Conservation (phyloP, 2,329 filamentous ascomycete species). For the Pseudocercospora fuligena region DNA sequence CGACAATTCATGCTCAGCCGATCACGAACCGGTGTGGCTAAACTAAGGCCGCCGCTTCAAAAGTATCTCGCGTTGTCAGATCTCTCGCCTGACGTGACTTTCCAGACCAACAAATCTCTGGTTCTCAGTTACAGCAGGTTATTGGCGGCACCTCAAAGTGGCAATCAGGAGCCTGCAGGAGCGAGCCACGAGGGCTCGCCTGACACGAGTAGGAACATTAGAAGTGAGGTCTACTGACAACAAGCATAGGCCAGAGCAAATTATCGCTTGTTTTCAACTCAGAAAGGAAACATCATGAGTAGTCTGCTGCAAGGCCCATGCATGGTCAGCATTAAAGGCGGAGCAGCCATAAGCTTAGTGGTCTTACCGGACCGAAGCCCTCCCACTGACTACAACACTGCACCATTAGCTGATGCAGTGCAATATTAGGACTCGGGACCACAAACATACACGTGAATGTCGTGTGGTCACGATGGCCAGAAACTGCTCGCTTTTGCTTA, state of each 20-base stretch:
- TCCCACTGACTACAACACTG: background rate
- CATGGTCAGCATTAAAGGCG: slow-evolving; percentile 6
- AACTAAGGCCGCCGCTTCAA: background rate
- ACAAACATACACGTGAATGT: background rate
- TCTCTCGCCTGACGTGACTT: background rate
- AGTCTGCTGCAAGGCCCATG: slow-evolving; percentile 1
- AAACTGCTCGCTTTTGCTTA: background rate
- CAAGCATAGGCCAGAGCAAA: background rate
- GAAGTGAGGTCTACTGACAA: background rate
- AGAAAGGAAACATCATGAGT: background rate
- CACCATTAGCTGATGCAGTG: background rate
- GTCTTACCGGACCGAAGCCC: slow-evolving; percentile 1
- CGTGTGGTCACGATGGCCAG: background rate
- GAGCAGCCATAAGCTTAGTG: slow-evolving; percentile 1
- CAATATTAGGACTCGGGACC: background rate
- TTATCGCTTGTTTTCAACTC: background rate
- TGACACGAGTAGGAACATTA: background rate
- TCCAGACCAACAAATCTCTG: background rate
- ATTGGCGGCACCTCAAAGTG: background rate
- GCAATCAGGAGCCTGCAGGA: background rate
- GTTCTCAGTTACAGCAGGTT: background rate
- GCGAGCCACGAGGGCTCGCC: background rate
- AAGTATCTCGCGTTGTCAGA: background rate
- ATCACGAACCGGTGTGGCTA: background rate
- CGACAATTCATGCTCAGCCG: slow-evolving; percentile 4